Base-by-base conservation (phyloP, 2,329 filamentous ascomycete species). In the Paraphoma sp. region DNA sequence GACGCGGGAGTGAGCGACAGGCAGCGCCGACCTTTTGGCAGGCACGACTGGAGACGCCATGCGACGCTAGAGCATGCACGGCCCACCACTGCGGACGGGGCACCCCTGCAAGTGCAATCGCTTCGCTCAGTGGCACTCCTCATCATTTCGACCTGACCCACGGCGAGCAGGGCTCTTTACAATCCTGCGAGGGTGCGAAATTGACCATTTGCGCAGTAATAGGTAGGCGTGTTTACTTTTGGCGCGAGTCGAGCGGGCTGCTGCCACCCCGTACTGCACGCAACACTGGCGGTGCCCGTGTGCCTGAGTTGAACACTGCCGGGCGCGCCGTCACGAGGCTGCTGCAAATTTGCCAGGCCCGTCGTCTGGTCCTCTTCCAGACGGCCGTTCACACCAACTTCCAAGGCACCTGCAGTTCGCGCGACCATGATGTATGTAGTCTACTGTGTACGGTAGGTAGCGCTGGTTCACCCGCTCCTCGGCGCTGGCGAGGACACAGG, bases 1-100 rank as follows among this genome's bases (percentile, higher is more conserved):
- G 40, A 48, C 17, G 60, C 62, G 67, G 59, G 65, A 55, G 40
- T 16, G 54, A 56, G 54, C 56, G 56, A 60, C 30, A 33, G 29
- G 29, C 17, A 30, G 33, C 33, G 33, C 33, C 33, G 33, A 36
- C 33, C 33, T 36, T 30, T 30, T 46, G 28, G 44, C 28, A 30
- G 44, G n/a, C 23, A 29, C 45, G 16, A 50, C 29, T 54, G 57
- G 38, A 17, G 17, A 45, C 40, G 38, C 33, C 30, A 28, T 48
- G 51, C 59, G 60, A 52, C 57, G 59, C 46, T 55, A 53, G 50
- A 56, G 14, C 10, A 36, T 10, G 33, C 9, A 10, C 33, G 10
- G 10, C 14, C 10, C 33, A 14, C 33, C 3, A 7, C 23, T 36
- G 10, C 33, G 2, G 6, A 6, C 33, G 3, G 33, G 33, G 10